Evolutionary conservation across 306 rosid genomes (phyloP), one percentile per base, ranked within the genome.

Genomic region (Pachyrhizus erosus): DNA sequence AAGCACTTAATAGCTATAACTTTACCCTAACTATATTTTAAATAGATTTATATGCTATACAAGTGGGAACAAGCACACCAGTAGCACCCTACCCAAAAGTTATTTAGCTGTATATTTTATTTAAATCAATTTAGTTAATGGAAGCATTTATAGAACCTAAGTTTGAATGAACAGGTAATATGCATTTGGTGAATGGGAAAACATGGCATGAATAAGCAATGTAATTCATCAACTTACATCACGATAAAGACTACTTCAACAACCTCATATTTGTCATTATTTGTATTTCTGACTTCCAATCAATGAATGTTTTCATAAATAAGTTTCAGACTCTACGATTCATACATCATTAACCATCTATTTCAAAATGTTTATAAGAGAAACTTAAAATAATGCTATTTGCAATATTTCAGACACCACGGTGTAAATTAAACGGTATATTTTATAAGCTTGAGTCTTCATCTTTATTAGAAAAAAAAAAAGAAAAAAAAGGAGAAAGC

Each of bases 201-300:
- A 8, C 42, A 37, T 37, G 2, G 42, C 42, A 37, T 37, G 42
- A n/a, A 52, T 23, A 46, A 37, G 21, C 42, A 39, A 79, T 18
- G 2, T 13, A 23, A 27, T 33, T 48, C 65, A 46, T 49, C 52
- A 15, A 33, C 15, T 66, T 37, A 78, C 40, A 39, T 8, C 39
- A 23, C 12, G 74, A 79, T 54, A 17, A 21, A 70, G 70, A 70
- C 57, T 70, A 70, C 39, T 58, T 70, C 83, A 40, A 40, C 77
- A 69, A 67, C 55, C 57, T 14, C 55, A 17, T 11, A n/a, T 52
- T 79, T 69, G 29, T 79, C 37, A 17, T 42, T 55, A 12, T 54
- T 42, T 60, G 1, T 10, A 24, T 60, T 60, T 18, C 49, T 61
- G 15, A 61, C 14, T 73, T 81, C 21, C 39, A 61, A 73, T 46